Evolutionary conservation across 208 protist species (phyloP).

Genomic region (Leishmania martiniquensis): DNA sequence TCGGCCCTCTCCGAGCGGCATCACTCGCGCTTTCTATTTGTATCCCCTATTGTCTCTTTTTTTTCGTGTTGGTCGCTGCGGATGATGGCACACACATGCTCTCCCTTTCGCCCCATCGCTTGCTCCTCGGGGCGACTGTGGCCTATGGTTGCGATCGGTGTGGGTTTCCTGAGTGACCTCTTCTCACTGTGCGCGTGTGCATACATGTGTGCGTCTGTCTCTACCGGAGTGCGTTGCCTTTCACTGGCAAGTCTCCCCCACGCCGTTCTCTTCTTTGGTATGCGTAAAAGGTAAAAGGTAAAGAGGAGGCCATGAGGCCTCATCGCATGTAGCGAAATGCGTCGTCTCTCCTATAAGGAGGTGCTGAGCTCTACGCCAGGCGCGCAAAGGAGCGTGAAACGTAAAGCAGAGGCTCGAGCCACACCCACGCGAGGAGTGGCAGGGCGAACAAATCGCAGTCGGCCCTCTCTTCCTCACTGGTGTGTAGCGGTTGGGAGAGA

Average conservation of each 20-base stretch:
- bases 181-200: background rate
- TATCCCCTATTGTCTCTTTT: background rate
- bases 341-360: background rate
- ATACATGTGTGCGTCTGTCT: background rate
- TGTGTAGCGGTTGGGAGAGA: too few species aligned
- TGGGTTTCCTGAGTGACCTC: background rate
- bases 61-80: background rate
- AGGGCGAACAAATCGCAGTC: background rate
- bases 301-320: background rate
- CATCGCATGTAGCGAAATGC: background rate
- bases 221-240: background rate
- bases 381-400: too few species aligned
- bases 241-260: background rate
- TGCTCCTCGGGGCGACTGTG: background rate
- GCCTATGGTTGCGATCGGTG: background rate
- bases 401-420: too few species aligned
- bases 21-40: background rate
- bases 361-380: background rate
- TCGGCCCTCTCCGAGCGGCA: background rate
- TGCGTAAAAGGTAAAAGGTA: background rate
- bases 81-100: background rate
- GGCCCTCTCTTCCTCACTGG: background rate
- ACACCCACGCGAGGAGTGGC: too few species aligned
- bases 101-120: background rate
- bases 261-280: background rate